phyloP scores from a whole-genome alignment of 2,329 filamentous ascomycete species.

The Cytospora schulzeri region DNA sequence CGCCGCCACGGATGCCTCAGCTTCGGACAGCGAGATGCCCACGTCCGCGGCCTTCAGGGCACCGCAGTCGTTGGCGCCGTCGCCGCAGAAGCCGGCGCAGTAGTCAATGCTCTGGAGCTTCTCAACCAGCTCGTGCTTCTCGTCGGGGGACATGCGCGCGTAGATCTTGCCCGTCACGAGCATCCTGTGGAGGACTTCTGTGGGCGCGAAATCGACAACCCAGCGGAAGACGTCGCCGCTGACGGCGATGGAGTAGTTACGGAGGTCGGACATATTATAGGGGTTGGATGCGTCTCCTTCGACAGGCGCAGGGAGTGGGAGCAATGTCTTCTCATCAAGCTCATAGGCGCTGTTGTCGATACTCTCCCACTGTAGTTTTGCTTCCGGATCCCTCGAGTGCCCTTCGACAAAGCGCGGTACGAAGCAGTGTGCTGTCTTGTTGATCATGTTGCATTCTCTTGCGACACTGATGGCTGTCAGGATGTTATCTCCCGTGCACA shows the following conservation, averaged over 20 bases:
- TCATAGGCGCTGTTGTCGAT: slow-evolving; percentile 83
- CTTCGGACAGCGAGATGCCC: slow-evolving; percentile 94
- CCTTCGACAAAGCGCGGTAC: slow-evolving; percentile 85
- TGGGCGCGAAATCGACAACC: slow-evolving; percentile 87
- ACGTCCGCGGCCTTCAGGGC: slow-evolving; percentile 97
- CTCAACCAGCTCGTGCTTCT: slow-evolving; percentile 96
- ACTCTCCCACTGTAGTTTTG: slow-evolving; percentile 84
- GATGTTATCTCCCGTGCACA: slow-evolving; percentile 99
- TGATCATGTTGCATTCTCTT: slow-evolving; percentile 82
- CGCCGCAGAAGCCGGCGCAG: slow-evolving; percentile 92
- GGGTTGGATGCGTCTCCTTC: slow-evolving; percentile 81
- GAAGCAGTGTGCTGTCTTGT: slow-evolving; percentile 83
- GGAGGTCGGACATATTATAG: slow-evolving; percentile 77
- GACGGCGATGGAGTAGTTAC: slow-evolving; percentile 86
- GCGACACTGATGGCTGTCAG: slow-evolving; percentile 95
- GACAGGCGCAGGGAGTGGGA: slow-evolving; percentile 69
- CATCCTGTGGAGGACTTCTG: slow-evolving; percentile 80
- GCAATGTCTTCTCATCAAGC: slow-evolving; percentile 77
- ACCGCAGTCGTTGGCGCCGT: slow-evolving; percentile 96
- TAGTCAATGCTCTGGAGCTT: slow-evolving; percentile 97
- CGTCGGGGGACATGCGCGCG: slow-evolving; percentile 97
- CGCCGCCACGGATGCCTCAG: slow-evolving; percentile 96
- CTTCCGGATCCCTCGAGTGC: slow-evolving; percentile 71
- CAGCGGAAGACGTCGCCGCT: slow-evolving; percentile 95
- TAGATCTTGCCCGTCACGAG: slow-evolving; percentile 91